These are phyloP conservation scores for Phascolomyces articulosus DNA, from an alignment of 371 early-diverging fungal genomes.

Conservation along the genomic window DNA sequence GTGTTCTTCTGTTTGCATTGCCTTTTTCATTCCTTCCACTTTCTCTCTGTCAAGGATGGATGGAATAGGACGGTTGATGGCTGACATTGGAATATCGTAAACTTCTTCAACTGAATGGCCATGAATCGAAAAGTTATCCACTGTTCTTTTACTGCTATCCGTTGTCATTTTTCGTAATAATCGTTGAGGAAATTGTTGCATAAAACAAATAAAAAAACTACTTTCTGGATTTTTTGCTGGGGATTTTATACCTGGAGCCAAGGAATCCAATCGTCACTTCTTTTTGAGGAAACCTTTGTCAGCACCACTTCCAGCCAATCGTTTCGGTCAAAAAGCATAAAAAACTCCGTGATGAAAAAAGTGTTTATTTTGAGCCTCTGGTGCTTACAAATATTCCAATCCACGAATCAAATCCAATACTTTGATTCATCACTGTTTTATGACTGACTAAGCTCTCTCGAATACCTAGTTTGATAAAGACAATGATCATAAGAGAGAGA, in stretches of 20 bases:
- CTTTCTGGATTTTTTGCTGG: not conserved
- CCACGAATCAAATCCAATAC: not conserved
- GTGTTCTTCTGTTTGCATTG: slow-evolving; percentile 27
- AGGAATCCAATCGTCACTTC: too few species aligned
- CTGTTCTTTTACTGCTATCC: not conserved
- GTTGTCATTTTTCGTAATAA: slow-evolving; percentile 15
- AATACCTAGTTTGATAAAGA: too few species aligned
- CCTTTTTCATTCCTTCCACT: slow-evolving; percentile 41
- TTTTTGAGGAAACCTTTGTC: slow-evolving; percentile 13
- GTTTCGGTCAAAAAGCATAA: not conserved
- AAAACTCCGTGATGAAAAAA: too few species aligned
- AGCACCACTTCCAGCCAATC: slow-evolving; percentile 8
- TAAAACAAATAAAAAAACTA: not conserved
- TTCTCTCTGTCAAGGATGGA: slow-evolving; percentile 44
- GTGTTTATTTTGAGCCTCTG: too few species aligned
- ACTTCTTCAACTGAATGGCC: slow-evolving; percentile 40
- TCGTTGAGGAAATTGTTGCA: slow-evolving; percentile 4
- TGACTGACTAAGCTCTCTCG: too few species aligned
- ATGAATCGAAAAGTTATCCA: slow-evolving; percentile 50
- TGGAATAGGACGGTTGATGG: slow-evolving; percentile 48
- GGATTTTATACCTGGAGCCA: slow-evolving; percentile 4
- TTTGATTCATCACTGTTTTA: too few species aligned
- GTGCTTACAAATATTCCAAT: not conserved
- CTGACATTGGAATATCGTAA: slow-evolving; percentile 47
- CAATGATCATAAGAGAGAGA: too few species aligned